These are phyloP conservation scores for Coix lacrymajobi DNA, from an alignment of 176 grass and related monocot species.

Conservation along the genomic window DNA sequence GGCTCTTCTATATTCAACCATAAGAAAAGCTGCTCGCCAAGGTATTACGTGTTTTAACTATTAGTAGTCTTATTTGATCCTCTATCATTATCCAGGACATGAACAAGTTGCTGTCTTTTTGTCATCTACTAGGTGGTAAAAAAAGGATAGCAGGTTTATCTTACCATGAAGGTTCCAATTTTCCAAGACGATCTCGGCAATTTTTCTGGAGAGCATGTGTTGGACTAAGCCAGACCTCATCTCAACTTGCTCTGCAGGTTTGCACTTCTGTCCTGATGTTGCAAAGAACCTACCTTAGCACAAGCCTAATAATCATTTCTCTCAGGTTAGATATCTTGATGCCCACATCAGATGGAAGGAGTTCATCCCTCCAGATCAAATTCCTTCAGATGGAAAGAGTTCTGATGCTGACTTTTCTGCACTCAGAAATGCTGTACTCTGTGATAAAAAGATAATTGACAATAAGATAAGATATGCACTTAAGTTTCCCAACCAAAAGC, in stretches of 20 bases:
- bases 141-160: conserved; percentile 67
- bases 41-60: conserved; percentile 45
- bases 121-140: conserved; percentile 53
- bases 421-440: conserved; percentile 93
- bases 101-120: conserved; percentile 15
- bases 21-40: conserved; percentile 89
- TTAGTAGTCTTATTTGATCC: conserved; percentile 18
- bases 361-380: conserved; percentile 79
- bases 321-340: conserved; percentile 97
- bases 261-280: conserved; percentile 12
- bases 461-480: conserved; percentile 73
- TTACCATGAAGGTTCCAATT: conserved; percentile 68
- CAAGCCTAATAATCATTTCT: conserved; percentile 25
- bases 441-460: conserved; percentile 63
- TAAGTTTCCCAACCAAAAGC: conserved; percentile 86
- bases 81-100: conserved; percentile 1
- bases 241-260: conserved; percentile 91
- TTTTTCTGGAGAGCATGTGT: conserved; percentile 87
- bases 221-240: conserved; percentile 63
- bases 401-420: conserved; percentile 57
- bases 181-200: conserved; percentile 75
- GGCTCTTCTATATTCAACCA: conserved; percentile 33
- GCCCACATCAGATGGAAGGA: conserved; percentile 92
- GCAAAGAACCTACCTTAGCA: conserved; percentile 19
- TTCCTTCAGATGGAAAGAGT: conserved; percentile 59